Base-by-base conservation (phyloP, 805 yeast species). In the Scheffersomyces spartinae region DNA sequence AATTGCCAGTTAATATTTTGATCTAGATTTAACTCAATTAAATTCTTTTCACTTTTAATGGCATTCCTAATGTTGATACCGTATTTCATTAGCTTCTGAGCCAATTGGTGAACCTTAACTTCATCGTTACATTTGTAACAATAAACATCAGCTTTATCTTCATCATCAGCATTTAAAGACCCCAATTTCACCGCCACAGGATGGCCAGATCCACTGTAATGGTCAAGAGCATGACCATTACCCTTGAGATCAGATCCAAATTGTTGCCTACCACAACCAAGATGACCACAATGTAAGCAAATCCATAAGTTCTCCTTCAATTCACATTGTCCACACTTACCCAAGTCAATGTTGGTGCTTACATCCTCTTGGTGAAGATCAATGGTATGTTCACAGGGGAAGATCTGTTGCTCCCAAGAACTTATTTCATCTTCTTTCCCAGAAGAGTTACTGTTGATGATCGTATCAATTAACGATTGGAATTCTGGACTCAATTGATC, bases 1-100 rank as follows among this genome's bases (percentile, higher is more conserved):
- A 91, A 91, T 35, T 88, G 94, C 95, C 96, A 91, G 38, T 77
- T 78, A 52, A 84, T 44, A 47, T 91, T 91, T 45, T 86, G 96
- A 45, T 86, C 96, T 28, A 91, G 68, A 52, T 91, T 94, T 34
- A 91, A 54, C 49, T 91, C 98, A 2, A 86, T 70, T 41, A 91
- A 57, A 15, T 78, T 75, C 54, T 86, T 88, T 48, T 91, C 99
- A 1, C 93, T 84, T 38, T 86, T 83, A 11, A 57, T 56, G 4
- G 62, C 59, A 3, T 36, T 49, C 2, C 55, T 40, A 23, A 74
- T 46, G 45, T 83, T 77, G 32, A 91, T 80, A 2, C 83, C 84
- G 55, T 68, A 82, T 1, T 67, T 64, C 4, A 45, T 45, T 28
- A 85, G 55, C 18, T 59, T 64, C 5, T 45, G 42, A 0, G 56